These are phyloP conservation scores for Clarireedia homoeocarpa DNA, from an alignment of 2,329 filamentous ascomycete genomes.

Conservation along the genomic window DNA sequence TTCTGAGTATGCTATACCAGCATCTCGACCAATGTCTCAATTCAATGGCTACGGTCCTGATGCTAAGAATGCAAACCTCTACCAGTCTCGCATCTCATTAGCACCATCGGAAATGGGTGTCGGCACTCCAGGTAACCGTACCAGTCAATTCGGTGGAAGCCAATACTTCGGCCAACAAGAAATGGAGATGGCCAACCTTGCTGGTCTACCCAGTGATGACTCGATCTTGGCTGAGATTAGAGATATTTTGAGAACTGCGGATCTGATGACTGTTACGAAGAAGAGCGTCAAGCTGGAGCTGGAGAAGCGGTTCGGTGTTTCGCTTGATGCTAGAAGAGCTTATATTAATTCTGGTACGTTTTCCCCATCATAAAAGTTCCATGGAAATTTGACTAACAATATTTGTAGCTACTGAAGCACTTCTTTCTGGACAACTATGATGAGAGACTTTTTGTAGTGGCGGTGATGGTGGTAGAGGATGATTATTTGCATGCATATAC, in stretches of 20 bases:
- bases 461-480: too few relatives aligned
- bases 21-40: constrained; percentile 41
- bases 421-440: constrained; percentile 67
- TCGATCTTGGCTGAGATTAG: constrained; percentile 87
- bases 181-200: constrained; percentile 65
- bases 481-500: too few relatives aligned
- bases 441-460: too few relatives aligned
- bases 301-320: constrained; percentile 81
- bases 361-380: neutral
- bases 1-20: constrained; percentile 64
- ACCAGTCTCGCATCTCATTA: constrained; percentile 67
- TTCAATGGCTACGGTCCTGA: constrained; percentile 21
- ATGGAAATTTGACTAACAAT: constrained; percentile 5
- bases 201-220: constrained; percentile 76
- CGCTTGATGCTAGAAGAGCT: constrained; percentile 76
- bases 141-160: constrained; percentile 29
- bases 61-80: constrained; percentile 26
- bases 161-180: constrained; percentile 56
- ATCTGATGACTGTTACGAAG: constrained; percentile 97
- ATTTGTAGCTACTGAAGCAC: constrained; percentile 61
- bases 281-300: constrained; percentile 94
- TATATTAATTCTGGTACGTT: constrained; percentile 89
- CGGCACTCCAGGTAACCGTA: constrained; percentile 31
- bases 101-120: constrained; percentile 55
- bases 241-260: constrained; percentile 82